Evolutionary conservation across 192 early-diverging fungal species (phyloP).

Genomic region (Podila epicladia): DNA sequence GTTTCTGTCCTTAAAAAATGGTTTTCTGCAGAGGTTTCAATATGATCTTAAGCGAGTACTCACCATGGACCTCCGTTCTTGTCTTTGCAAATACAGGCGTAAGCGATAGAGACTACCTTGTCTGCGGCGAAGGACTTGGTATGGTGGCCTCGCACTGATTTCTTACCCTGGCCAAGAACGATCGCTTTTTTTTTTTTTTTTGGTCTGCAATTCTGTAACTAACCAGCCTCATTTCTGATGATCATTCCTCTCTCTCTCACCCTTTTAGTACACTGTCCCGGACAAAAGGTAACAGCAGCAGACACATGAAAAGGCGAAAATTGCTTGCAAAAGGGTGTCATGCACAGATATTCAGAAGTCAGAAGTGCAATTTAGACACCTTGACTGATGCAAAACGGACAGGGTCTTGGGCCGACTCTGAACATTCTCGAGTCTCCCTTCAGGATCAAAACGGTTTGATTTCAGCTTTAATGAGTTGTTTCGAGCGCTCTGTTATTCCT

Average conservation of each 20-base stretch:
- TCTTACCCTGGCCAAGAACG: background rate
- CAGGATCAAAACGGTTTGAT: too few species aligned
- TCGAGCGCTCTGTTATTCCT: too few species aligned
- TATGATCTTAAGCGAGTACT: background rate
- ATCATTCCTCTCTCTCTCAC: background rate
- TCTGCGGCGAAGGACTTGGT: background rate
- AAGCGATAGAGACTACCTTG: background rate
- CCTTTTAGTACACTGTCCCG: constrained; percentile 4
- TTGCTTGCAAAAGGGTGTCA: background rate
- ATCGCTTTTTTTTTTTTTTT: background rate
- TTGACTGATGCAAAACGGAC: too few species aligned
- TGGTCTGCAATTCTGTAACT: too few species aligned
- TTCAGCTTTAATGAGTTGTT: too few species aligned
- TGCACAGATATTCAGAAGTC: too few species aligned
- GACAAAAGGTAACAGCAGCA: constrained; percentile 16
- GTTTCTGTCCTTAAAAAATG: too few species aligned
- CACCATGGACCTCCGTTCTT: background rate
- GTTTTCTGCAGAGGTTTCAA: too few species aligned
- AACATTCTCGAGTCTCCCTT: too few species aligned
- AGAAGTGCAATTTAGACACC: too few species aligned
- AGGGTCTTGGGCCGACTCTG: too few species aligned
- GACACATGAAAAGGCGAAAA: background rate
- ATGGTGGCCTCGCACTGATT: background rate
- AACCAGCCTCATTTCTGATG: too few species aligned
- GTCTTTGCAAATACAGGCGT: background rate